Percentiles rank a stretch among this genome's conserved stretches.
Evolutionary conservation across 768 basidiomycete species (phyloP).

Genomic region (Lactifluus piperatus): DNA sequence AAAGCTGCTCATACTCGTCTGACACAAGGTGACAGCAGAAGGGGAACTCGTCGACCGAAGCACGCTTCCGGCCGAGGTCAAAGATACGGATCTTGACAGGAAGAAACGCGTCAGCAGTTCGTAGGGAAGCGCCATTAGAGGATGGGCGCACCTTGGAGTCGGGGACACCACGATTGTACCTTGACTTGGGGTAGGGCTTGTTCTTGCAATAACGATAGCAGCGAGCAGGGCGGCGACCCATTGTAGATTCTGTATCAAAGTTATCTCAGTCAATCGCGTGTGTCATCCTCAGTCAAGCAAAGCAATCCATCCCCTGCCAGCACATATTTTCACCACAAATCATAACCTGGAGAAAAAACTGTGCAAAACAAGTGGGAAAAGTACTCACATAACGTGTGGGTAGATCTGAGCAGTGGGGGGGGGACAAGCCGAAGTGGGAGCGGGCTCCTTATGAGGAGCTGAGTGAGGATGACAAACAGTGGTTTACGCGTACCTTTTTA

Average conservation of each 20-base stretch:
- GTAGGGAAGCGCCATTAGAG: not conserved
- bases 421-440: not conserved
- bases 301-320: constrained; percentile 7
- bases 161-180: constrained; percentile 98
- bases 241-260: constrained; percentile 26
- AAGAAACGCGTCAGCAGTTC: not conserved
- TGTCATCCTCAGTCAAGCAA: not conserved
- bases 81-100: constrained; percentile 83
- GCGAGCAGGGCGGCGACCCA: constrained; percentile 97
- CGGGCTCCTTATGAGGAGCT: not conserved
- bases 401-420: not conserved
- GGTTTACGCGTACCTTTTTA: too few species aligned
- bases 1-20: constrained; percentile 96
- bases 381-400: constrained; percentile 6
- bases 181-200: constrained; percentile 94
- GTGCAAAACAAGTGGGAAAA: not conserved
- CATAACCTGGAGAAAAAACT: not conserved
- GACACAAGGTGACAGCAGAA: constrained; percentile 96
- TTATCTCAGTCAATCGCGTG: not conserved
- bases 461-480: constrained; percentile 5
- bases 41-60: constrained; percentile 95
- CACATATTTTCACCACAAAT: not conserved
- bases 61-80: constrained; percentile 93
- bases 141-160: constrained; percentile 68
- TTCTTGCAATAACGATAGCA: constrained; percentile 99